Evolutionary conservation across 805 yeast genomes (phyloP), one percentile per base, ranked within the genome.

Genomic region (Yarrowia porcina): DNA sequence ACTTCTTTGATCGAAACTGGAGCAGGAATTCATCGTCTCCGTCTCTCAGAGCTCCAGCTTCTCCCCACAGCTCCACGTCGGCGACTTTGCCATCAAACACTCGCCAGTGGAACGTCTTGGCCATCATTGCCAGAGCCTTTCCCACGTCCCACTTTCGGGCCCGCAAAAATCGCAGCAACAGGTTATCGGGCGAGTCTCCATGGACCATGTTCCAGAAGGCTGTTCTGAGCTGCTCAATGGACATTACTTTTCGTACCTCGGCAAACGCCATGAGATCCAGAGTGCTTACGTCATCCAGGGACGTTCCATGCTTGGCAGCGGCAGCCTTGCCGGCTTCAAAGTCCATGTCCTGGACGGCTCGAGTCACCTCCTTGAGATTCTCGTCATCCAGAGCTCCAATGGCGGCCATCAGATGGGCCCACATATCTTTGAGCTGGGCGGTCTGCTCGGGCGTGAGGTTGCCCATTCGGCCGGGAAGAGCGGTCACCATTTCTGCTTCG

Each of bases 71-170:
- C n/a, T 89, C 69, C 66, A 89, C 71, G 12, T 81, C 75, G 68
- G 89, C 90, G 30, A 86, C 84, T 5, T 83, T 76, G 63, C 79
- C 79, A 65, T 83, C 88, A 39, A 80, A 78, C 17, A 77, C 66
- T 71, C 97, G 84, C 96, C 97, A 92, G 66, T 82, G 79, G 67
- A 90, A 72, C 4, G 96, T 86, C 66, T 81, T 78, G 20, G 86
- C 79, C 59, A 90, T 70, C 96, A 91, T 90, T 18, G 77, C 77
- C 61, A 89, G 72, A 0, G 90, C 80, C 69, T 85, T 83, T 67
- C 83, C 86, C 20, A 85, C 79, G 67, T 88, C 84, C 86, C 90
- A 90, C 75, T 90, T 90, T 75, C 97, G 85, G 36, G 97, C 97
- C 68, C 96, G 80, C 28, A 89, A 74, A 69, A 87, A 92, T 69